phyloP scores from a whole-genome alignment of 2,329 filamentous ascomycete species.

The Cercospora brassicicola region DNA sequence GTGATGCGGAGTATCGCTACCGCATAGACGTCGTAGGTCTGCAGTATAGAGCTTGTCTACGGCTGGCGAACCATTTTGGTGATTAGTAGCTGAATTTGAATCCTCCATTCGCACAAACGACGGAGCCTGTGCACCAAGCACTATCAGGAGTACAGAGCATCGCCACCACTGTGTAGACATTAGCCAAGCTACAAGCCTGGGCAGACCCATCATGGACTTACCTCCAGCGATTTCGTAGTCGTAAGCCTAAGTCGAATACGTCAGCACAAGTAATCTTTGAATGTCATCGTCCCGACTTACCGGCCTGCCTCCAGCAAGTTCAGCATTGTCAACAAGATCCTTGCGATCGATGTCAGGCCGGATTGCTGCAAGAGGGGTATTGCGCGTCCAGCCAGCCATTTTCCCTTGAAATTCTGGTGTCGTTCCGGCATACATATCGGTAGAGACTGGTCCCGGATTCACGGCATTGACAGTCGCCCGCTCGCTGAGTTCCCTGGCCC shows the following conservation, averaged over 20 bases:
- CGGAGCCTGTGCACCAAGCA: conserved; percentile 74
- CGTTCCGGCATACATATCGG: conserved; percentile 63
- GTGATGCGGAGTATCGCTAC: background rate
- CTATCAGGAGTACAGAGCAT: conserved; percentile 73
- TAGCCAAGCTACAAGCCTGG: background rate
- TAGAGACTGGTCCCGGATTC: conserved; percentile 65
- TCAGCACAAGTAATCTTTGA: conserved; percentile 25
- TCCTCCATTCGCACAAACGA: conserved; percentile 78
- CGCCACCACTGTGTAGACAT: conserved; percentile 46
- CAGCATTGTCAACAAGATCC: conserved; percentile 50
- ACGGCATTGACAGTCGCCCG: conserved; percentile 64
- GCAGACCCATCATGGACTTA: conserved; percentile 30
- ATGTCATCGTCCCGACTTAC: conserved; percentile 42
- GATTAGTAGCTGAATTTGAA: conserved; percentile 57
- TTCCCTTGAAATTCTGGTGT: conserved; percentile 58
- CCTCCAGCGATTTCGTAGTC: conserved; percentile 71
- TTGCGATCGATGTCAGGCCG: conserved; percentile 62
- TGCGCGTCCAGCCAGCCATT: conserved; percentile 62
- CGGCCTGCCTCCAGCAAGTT: conserved; percentile 55
- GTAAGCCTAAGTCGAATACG: conserved; percentile 51
- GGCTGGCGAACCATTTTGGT: background rate
- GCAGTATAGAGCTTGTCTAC: background rate
- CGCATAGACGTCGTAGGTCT: background rate
- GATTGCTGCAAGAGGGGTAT: conserved; percentile 64
- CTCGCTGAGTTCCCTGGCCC: conserved; percentile 63